A percentile compares a stretch with the other conserved stretches of the same genome.
Evolutionary conservation across 2,329 filamentous ascomycete genomes (phyloP).

Genomic region (Arthroderma sp.): DNA sequence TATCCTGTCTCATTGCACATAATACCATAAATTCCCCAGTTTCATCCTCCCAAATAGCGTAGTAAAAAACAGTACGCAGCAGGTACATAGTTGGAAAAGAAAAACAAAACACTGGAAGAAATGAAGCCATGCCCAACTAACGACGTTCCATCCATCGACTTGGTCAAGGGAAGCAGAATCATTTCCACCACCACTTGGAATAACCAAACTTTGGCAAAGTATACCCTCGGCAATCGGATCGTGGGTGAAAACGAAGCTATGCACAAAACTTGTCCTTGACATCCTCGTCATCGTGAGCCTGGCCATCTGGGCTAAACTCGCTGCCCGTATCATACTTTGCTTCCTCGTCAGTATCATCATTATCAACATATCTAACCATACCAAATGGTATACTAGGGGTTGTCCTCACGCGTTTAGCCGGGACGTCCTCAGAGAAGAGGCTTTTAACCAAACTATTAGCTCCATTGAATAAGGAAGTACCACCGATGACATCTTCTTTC

Average conservation of each 20-base stretch:
- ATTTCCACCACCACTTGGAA: not conserved
- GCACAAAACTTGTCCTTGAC: not conserved
- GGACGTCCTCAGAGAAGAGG: constrained; percentile 1
- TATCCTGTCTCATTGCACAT: too few relatives aligned
- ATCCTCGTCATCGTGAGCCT: constrained; percentile 1
- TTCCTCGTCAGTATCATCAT: constrained; percentile 9
- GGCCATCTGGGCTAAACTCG: constrained; percentile 6
- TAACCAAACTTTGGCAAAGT: not conserved
- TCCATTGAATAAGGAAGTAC: not conserved
- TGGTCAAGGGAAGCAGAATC: too few relatives aligned
- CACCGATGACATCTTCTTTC: not conserved
- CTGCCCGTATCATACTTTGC: constrained; percentile 8
- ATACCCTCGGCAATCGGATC: not conserved
- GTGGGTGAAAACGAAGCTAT: not conserved
- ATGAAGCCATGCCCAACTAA: too few relatives aligned
- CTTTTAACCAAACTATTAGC: not conserved
- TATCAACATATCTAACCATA: constrained; percentile 12
- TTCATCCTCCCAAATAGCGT: too few relatives aligned
- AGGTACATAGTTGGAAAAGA: too few relatives aligned
- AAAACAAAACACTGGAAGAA: too few relatives aligned
- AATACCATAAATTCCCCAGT: too few relatives aligned
- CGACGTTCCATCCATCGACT: too few relatives aligned
- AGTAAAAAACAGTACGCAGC: too few relatives aligned
- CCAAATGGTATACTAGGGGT: constrained; percentile 9
- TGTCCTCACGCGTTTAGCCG: constrained; percentile 13